phyloP scores from a whole-genome alignment of 257 asterid species.

The Marsdenia floribunda region DNA sequence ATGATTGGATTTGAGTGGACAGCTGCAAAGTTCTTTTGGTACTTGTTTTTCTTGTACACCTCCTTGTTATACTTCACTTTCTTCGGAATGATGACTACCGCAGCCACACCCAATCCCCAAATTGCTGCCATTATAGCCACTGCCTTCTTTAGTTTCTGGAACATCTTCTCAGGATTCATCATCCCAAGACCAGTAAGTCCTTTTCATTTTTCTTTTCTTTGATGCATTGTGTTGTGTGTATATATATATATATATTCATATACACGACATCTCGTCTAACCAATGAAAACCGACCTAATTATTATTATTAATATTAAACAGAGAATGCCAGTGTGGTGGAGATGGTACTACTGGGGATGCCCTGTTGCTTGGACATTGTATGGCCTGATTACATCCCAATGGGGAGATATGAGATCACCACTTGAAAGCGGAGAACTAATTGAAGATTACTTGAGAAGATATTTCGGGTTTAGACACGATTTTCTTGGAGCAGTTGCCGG shows the following conservation, averaged over 20 bases:
- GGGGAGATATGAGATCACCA: conserved; percentile 26
- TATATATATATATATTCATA: too few relatives aligned
- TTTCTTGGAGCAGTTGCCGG: conserved; percentile 31
- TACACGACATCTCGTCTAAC: too few relatives aligned
- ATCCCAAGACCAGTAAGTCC: conserved; percentile 21
- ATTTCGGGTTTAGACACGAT: conserved; percentile 30
- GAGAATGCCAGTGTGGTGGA: conserved; percentile 51
- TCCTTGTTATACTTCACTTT: conserved; percentile 75
- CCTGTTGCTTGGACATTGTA: conserved; percentile 40
- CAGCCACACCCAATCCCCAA: conserved; percentile 69
- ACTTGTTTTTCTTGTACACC: conserved; percentile 66
- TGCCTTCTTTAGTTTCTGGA: conserved; percentile 81
- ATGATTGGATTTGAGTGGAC: conserved; percentile 86
- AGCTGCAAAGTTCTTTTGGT: conserved; percentile 65
- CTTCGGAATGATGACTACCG: conserved; percentile 85
- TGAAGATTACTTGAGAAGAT: conserved; percentile 25
- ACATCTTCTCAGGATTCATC: conserved; percentile 50
- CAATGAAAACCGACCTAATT: too few relatives aligned
- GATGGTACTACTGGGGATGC: conserved; percentile 36
- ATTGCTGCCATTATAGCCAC: conserved; percentile 72
- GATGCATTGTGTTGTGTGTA: too few relatives aligned
- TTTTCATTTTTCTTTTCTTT: too few relatives aligned
- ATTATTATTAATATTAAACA: not conserved
- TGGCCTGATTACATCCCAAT: conserved; percentile 35
- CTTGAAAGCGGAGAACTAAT: conserved; percentile 27